phyloP scores from a whole-genome alignment of 176 grass and related monocot species.

The Ensete glaucum region DNA sequence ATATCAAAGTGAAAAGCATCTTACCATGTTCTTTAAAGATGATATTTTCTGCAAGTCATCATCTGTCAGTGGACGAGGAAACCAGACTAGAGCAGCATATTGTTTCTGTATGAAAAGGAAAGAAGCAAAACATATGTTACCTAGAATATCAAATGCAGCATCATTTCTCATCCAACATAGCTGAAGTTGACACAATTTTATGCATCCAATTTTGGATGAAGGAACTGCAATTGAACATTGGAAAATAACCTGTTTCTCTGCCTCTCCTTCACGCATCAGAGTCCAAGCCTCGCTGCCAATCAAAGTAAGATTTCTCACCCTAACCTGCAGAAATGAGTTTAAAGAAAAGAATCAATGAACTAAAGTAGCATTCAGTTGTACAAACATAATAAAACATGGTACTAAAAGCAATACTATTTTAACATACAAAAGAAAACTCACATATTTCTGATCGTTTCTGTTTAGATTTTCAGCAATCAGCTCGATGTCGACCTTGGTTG shows the following conservation, averaged over 20 bases:
- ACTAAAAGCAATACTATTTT: not conserved
- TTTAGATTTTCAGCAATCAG: constrained; percentile 71
- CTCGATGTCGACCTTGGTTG: constrained; percentile 57
- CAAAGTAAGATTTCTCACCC: constrained; percentile 71
- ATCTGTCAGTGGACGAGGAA: constrained; percentile 46
- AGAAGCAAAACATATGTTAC: not conserved
- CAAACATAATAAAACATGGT: not conserved
- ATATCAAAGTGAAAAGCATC: not conserved
- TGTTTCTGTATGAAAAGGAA: constrained; percentile 46
- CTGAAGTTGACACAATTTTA: too few species aligned
- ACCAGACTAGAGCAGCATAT: constrained; percentile 93
- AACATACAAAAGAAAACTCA: constrained; percentile 30
- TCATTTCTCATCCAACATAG: too few species aligned
- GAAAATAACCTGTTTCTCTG: constrained; percentile 71
- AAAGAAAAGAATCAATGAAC: not conserved
- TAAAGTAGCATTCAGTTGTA: not conserved
- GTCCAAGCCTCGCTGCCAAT: constrained; percentile 68
- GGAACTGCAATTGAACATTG: not conserved
- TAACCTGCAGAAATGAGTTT: constrained; percentile 31
- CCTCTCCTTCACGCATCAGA: constrained; percentile 96
- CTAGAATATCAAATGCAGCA: too few species aligned
- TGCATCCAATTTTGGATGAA: not conserved
- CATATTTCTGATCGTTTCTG: constrained; percentile 64
- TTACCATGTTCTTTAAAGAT: constrained; percentile 52
- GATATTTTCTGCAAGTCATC: constrained; percentile 54